Percentiles rank a stretch among this genome's conserved stretches.
Conservation (phyloP, 768 basidiomycete genomes). For the Leucocoprinus leucothites region DNA sequence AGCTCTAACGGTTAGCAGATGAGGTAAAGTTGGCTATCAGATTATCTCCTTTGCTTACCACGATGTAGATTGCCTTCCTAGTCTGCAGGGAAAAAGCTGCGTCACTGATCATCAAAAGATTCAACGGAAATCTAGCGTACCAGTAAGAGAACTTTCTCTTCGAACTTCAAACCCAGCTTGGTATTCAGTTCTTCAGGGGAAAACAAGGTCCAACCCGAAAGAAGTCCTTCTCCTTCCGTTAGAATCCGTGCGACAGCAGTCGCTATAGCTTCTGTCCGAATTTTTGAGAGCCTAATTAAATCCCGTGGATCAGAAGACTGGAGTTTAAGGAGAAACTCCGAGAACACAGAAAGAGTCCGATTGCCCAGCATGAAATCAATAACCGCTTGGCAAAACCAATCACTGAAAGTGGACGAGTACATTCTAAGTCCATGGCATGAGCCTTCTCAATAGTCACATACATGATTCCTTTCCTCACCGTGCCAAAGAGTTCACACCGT, state of each 20-base stretch:
- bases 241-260: constrained; percentile 79
- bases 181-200: constrained; percentile 75
- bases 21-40: not conserved
- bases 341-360: constrained; percentile 83
- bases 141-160: constrained; percentile 90
- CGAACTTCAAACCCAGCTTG: constrained; percentile 75
- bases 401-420: constrained; percentile 87
- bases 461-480: constrained; percentile 36
- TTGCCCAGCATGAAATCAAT: constrained; percentile 91
- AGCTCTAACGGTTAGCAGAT: constrained; percentile 52
- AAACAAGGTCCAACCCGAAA: constrained; percentile 91
- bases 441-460: not conserved
- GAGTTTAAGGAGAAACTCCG: constrained; percentile 87
- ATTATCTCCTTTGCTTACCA: constrained; percentile 45
- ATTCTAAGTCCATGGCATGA: constrained; percentile 43
- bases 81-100: constrained; percentile 20
- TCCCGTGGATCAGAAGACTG: constrained; percentile 92
- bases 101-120: not conserved
- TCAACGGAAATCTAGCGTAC: constrained; percentile 42
- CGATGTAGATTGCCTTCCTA: constrained; percentile 67
- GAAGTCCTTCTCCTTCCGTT: constrained; percentile 68
- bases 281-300: constrained; percentile 81
- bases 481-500: constrained; percentile 92
- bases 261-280: constrained; percentile 90
- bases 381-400: constrained; percentile 97